Conservation (phyloP, 805 yeast species). For the Torulaspora gathmanii region DNA sequence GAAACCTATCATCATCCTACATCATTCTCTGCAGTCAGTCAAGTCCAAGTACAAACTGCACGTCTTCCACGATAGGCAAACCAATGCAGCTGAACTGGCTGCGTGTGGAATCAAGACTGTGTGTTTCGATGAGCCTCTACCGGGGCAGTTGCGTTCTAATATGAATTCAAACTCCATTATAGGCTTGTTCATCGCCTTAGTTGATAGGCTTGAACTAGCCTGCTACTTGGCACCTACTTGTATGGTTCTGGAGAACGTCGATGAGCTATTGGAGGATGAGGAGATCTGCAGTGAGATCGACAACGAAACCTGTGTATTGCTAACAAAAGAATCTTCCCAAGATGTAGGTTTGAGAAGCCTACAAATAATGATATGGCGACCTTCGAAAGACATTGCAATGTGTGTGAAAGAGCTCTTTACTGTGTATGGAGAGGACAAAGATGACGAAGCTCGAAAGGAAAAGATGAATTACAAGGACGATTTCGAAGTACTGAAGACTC, state of each 20-base stretch:
- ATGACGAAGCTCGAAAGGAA: conserved; percentile 11
- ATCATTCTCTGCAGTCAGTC: conserved; percentile 23
- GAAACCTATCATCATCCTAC: conserved; percentile 24
- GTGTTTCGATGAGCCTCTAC: conserved; percentile 6
- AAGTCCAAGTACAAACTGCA: conserved; percentile 25
- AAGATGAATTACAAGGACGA: conserved; percentile 19
- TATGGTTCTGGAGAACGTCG: conserved; percentile 29
- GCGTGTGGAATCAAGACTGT: conserved; percentile 16
- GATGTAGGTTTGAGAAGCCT: conserved; percentile 8
- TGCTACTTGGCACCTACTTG: conserved; percentile 34
- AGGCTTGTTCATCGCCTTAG: conserved; percentile 23
- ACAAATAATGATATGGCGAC: conserved; percentile 27
- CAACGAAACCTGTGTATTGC: conserved; percentile 35
- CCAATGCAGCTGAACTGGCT: conserved; percentile 18
- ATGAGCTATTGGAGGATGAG: conserved; percentile 27
- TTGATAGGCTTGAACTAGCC: conserved; percentile 25
- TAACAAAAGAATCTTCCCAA: conserved; percentile 22
- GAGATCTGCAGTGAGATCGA: conserved; percentile 32
- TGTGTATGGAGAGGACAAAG: conserved; percentile 25
- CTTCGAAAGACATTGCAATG: conserved; percentile 31
- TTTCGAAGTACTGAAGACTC: conserved; percentile 24
- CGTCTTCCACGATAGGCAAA: conserved; percentile 20
- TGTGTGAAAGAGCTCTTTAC: conserved; percentile 34
- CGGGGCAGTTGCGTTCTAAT: conserved; percentile 2
- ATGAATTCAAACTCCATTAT: conserved; percentile 11